Conservation (phyloP, 164 flowering plant genomes). For the Dillenia suffruticosa region DNA sequence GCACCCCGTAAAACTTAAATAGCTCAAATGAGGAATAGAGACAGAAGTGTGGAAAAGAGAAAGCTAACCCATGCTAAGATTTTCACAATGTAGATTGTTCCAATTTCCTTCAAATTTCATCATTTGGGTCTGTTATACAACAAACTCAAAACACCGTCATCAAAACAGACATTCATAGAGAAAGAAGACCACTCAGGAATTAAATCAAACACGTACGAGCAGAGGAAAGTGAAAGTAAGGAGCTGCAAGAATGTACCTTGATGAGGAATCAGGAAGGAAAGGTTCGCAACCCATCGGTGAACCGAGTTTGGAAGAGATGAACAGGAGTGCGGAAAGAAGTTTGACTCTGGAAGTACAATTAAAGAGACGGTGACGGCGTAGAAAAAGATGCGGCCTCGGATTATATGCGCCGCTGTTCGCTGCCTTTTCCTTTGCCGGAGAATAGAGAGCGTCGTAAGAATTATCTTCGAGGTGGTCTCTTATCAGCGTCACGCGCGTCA, state of each 20-base stretch:
- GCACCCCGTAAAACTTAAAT: no score
- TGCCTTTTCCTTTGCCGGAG: constrained; percentile 58
- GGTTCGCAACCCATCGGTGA: constrained; percentile 42
- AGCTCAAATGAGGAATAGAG: no score
- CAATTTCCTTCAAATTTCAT: not conserved
- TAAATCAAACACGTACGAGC: constrained; percentile 16
- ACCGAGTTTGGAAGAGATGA: constrained; percentile 18
- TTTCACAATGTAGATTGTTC: no score
- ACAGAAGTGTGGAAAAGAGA: no score
- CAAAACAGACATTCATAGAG: not conserved
- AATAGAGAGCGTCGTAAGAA: constrained; percentile 21
- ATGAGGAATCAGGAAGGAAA: constrained; percentile 11
- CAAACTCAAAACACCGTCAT: not conserved
- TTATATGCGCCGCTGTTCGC: constrained; percentile 27
- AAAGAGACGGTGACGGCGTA: constrained; percentile 25
- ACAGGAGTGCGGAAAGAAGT: constrained; percentile 18
- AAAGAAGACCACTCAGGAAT: not conserved
- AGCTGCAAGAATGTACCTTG: not conserved
- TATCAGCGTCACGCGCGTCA: constrained; percentile 22
- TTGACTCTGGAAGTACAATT: constrained; percentile 21
- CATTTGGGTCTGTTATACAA: not conserved
- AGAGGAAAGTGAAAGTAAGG: constrained; percentile 22
- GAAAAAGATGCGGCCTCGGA: constrained; percentile 21
- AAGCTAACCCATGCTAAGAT: no score
- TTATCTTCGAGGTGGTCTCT: constrained; percentile 9